Evolutionary conservation across 176 grass and related monocot species (phyloP), one percentile per base, ranked within the genome.

Genomic region (Ananas comosus): DNA sequence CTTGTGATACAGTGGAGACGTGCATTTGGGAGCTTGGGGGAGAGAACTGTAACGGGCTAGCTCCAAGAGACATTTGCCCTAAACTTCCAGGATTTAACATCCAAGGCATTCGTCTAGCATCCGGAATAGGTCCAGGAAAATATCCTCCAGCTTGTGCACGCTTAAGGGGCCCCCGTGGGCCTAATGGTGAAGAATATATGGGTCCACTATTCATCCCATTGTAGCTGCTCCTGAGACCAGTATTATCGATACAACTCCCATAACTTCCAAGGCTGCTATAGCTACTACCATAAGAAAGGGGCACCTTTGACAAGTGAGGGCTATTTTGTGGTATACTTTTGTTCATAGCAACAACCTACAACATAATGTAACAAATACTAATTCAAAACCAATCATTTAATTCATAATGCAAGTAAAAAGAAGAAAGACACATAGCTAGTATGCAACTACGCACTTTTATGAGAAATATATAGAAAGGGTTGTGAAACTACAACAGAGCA

Each of bases 251-350:
- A 77, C 88, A 86, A 75, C 95, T 99, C 67, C 90, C 90, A 66
- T 75, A 69, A 66, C 87, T 93, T 63, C 83, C 81, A 1, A 85
- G 70, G 74, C 89, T 93, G 68, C 95, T 87, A 70, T 72, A 99
- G 49, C 95, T 99, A 72, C 94, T 99, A 74, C 86, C 83, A 80
- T 90, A 93, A 63, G 89, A 93, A 69, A 81, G 72, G 2, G 94
- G 84, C 14, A 88, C 50, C 29, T 87, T 94, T 76, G 87, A 78
- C 66, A 77, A 84, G 51, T 73, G 80, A 71, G 65, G 22, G 2
- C 78, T 99, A 83, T 91, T 88, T 65, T 78, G 78, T 63, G 75
- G 78, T 48, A 85, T 64, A 78, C 66, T 70, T 66, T 80, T 86
- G 78, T 84, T 94, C 72, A 73, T 69, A 77, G 66, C 86, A 76